These are phyloP conservation scores for Leucocoprinus sp. DNA, from an alignment of 768 basidiomycete species.

Conservation along the genomic window DNA sequence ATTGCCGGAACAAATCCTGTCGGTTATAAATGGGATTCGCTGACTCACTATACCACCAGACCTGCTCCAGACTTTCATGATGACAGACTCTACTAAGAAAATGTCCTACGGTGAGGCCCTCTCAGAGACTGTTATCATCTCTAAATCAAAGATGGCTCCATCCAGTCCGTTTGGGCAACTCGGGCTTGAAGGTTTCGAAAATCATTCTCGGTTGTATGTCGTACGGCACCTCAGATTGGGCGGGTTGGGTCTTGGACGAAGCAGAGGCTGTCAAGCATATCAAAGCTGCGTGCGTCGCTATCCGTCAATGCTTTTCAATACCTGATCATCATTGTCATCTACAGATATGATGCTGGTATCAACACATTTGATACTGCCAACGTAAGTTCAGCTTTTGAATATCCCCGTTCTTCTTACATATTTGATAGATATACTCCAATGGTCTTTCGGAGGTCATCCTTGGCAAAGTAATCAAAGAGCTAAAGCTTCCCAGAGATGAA, in stretches of 20 bases:
- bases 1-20: no score
- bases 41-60: no score
- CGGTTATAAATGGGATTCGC: no score
- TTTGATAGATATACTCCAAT: slow-evolving; percentile 51
- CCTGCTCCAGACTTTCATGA: no score
- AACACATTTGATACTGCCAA: slow-evolving; percentile 56
- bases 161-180: slow-evolving; percentile 40
- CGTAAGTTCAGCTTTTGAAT: slow-evolving; percentile 17
- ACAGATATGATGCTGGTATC: slow-evolving; percentile 51
- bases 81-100: no score
- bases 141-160: background rate
- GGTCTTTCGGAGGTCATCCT: slow-evolving; percentile 59
- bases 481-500: slow-evolving; percentile 57
- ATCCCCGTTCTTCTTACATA: background rate
- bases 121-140: background rate
- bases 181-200: slow-evolving; percentile 56
- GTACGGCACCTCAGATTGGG: slow-evolving; percentile 47
- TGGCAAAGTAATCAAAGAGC: slow-evolving; percentile 63
- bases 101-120: background rate
- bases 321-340: background rate
- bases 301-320: background rate
- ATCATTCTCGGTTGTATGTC: slow-evolving; percentile 59
- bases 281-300: slow-evolving; percentile 31
- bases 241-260: slow-evolving; percentile 37
- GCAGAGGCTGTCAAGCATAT: slow-evolving; percentile 47